Conservation (phyloP, 257 asterid genomes). For the Datura wrightii region DNA sequence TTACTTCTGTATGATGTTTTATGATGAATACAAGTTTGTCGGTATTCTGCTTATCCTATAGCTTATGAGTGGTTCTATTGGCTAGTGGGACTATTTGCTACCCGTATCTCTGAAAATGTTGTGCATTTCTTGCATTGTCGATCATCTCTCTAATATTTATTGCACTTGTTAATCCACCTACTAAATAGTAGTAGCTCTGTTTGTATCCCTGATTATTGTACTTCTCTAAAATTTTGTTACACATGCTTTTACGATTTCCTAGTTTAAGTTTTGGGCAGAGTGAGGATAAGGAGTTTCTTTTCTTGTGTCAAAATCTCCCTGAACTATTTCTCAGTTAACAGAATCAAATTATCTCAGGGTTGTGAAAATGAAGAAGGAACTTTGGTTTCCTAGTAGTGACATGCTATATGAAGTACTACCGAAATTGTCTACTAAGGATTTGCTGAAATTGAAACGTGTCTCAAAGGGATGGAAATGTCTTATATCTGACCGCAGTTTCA, state of each 20-base stretch:
- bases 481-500: slow-evolving; percentile 58
- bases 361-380: slow-evolving; percentile 39
- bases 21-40: not conserved
- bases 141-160: not conserved
- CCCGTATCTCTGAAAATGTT: not conserved
- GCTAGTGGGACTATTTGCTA: not conserved
- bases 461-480: slow-evolving; percentile 60
- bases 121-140: not conserved
- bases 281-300: not conserved
- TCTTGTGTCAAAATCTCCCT: not conserved
- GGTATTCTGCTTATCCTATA: not conserved
- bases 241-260: not conserved
- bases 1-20: slow-evolving; percentile 4
- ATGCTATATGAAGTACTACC: slow-evolving; percentile 48
- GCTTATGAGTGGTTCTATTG: slow-evolving; percentile 8
- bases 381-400: slow-evolving; percentile 49
- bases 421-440: slow-evolving; percentile 48
- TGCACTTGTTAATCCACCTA: not conserved
- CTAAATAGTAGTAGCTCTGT: not conserved
- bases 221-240: not conserved
- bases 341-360: slow-evolving; percentile 30
- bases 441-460: slow-evolving; percentile 57
- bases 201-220: not conserved
- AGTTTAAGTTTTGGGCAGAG: not conserved
- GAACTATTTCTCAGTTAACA: not conserved